phyloP scores from a whole-genome alignment of 164 flowering plant species.

The Taxillus chinensis region DNA sequence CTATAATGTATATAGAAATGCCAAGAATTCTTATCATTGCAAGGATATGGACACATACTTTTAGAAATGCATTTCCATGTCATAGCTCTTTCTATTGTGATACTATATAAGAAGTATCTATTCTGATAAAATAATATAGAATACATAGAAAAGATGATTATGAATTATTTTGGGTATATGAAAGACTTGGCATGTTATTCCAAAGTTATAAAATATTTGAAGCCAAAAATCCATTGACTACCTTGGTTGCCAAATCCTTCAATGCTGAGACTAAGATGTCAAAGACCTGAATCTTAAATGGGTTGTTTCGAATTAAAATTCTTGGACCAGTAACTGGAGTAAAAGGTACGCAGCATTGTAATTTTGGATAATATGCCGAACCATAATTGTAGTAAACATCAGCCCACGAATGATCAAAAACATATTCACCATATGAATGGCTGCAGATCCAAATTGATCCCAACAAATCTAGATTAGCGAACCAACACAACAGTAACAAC shows the following conservation, averaged over 20 bases:
- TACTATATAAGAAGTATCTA: too few relatives aligned
- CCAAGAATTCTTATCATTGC: too few relatives aligned
- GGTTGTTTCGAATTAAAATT: slow-evolving; percentile 56
- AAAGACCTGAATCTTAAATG: slow-evolving; percentile 66
- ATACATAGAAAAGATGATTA: too few relatives aligned
- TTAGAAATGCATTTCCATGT: too few relatives aligned
- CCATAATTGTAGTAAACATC: slow-evolving; percentile 84
- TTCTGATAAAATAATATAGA: too few relatives aligned
- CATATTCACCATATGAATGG: slow-evolving; percentile 95
- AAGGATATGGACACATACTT: too few relatives aligned
- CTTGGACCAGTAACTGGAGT: slow-evolving; percentile 94
- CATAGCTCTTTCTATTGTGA: too few relatives aligned
- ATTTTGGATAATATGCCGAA: slow-evolving; percentile 72
- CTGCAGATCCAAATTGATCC: slow-evolving; percentile 38
- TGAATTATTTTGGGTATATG: too few relatives aligned
- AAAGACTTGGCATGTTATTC: too few relatives aligned
- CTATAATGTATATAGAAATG: too few relatives aligned
- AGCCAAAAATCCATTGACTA: slow-evolving; percentile 7
- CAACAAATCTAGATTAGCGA: neutral
- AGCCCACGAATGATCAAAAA: slow-evolving; percentile 96
- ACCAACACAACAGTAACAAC: neutral
- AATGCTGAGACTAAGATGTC: slow-evolving; percentile 56
- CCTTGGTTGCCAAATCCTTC: slow-evolving; percentile 70
- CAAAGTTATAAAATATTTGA: too few relatives aligned
- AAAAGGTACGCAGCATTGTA: slow-evolving; percentile 89